Percentiles rank a stretch among this genome's conserved stretches.
Conservation (phyloP, 23 red algal species). For the Chondrus crispus region DNA sequence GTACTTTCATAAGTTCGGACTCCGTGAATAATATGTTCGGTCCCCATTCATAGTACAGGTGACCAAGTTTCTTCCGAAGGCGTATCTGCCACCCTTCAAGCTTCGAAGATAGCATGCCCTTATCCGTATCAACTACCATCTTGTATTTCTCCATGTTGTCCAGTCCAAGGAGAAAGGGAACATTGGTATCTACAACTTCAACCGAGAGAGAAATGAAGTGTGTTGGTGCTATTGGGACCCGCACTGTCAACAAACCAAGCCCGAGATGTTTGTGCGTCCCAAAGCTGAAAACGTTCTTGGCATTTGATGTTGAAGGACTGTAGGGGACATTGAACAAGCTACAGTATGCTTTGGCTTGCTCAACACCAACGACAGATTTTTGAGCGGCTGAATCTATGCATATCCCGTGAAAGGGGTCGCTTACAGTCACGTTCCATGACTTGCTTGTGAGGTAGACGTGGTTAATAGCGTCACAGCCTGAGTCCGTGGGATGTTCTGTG, state of each 20-base stretch:
- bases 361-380: not conserved
- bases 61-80: not conserved
- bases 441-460: not conserved
- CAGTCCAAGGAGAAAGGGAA: not conserved
- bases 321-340: not conserved
- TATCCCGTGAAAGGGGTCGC: not conserved
- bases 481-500: not conserved
- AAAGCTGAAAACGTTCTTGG: not conserved
- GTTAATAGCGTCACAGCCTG: not conserved
- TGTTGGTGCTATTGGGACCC: not conserved
- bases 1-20: not conserved
- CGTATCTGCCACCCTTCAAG: not conserved
- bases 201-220: not conserved
- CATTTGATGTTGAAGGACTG: no score
- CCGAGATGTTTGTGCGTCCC: not conserved
- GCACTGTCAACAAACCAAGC: not conserved
- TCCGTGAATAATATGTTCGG: not conserved
- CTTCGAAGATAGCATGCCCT: not conserved
- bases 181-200: not conserved
- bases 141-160: not conserved
- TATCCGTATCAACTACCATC: not conserved
- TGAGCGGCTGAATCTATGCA: not conserved
- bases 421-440: not conserved
- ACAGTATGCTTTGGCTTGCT: not conserved
- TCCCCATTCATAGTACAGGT: not conserved